Percentiles rank a stretch among this genome's conserved stretches.
Conservation (phyloP, 768 basidiomycete genomes). For the Calocera cornea region DNA sequence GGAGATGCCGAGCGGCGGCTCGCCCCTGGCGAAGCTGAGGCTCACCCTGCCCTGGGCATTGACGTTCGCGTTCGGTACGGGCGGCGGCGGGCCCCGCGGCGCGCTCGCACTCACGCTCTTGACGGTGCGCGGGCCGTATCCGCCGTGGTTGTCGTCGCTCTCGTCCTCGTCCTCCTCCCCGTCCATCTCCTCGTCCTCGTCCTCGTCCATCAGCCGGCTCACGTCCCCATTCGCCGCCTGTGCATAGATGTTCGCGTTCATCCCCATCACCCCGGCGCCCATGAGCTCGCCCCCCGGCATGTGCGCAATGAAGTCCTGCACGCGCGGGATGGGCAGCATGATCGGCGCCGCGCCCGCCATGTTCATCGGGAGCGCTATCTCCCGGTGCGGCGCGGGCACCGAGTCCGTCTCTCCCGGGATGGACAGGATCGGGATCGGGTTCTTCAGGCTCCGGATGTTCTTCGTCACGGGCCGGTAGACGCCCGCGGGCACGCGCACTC, state of each 20-base stretch:
- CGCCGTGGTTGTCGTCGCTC: slow-evolving; percentile 1
- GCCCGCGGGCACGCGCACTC: neutral
- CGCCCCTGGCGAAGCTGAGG: neutral
- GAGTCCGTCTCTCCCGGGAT: slow-evolving; percentile 1
- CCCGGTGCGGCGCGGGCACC: neutral
- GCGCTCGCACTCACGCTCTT: neutral
- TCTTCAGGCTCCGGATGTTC: slow-evolving; percentile 2
- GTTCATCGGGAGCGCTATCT: neutral
- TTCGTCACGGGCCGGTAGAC: neutral
- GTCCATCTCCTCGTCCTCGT: neutral
- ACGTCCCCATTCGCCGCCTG: neutral
- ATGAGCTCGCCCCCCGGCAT: neutral
- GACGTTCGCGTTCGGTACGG: no score
- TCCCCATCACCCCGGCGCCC: neutral
- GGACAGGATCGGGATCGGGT: neutral
- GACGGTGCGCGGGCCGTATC: neutral
- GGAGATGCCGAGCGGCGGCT: neutral
- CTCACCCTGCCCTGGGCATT: no score
- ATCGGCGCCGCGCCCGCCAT: neutral
- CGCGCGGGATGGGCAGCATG: neutral
- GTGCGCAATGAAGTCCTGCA: neutral
- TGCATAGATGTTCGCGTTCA: neutral
- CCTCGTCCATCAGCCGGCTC: neutral
- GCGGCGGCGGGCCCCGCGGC: neutral
- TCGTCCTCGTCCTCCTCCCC: neutral